Conservation (phyloP, 345 rosid genomes). For the Populus ilicifolia region DNA sequence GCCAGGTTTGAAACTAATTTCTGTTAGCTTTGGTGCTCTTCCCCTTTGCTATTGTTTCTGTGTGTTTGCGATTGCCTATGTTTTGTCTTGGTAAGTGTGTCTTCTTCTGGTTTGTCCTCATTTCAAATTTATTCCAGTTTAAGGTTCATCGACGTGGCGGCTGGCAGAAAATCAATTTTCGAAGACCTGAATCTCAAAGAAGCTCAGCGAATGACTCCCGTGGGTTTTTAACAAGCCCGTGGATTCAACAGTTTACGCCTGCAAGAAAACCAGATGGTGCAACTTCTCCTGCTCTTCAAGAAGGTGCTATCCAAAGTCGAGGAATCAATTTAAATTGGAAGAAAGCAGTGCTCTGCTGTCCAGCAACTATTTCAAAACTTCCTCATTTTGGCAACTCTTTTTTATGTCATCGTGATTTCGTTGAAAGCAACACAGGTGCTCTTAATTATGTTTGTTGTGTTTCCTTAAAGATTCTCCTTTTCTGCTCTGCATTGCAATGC, state of each 20-base stretch:
- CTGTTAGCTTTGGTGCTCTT: not conserved
- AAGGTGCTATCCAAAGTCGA: conserved; percentile 18
- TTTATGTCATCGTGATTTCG: conserved; percentile 21
- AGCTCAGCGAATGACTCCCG: conserved; percentile 25
- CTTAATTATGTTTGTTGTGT: conserved; percentile 1
- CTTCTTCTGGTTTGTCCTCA: not conserved
- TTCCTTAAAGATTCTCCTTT: not conserved
- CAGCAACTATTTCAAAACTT: conserved; percentile 27
- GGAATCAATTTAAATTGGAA: conserved; percentile 31
- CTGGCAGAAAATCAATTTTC: conserved; percentile 50
- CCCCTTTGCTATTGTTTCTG: not conserved
- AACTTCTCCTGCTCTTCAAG: conserved; percentile 15
- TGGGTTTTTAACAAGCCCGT: conserved; percentile 44
- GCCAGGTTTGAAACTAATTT: conserved; percentile 51
- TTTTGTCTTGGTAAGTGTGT: not conserved
- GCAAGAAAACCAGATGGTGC: conserved; percentile 17
- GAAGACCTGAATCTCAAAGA: conserved; percentile 38
- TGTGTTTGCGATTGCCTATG: not conserved
- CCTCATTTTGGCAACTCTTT: conserved; percentile 19
- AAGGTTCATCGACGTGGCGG: conserved; percentile 64
- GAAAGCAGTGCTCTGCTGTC: conserved; percentile 27
- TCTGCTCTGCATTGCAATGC: not conserved
- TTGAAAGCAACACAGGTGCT: conserved; percentile 43
- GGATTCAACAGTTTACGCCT: conserved; percentile 62
- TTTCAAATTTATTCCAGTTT: conserved; percentile 39